Evolutionary conservation across 306 rosid genomes (phyloP).

Genomic region (Cucumis cinereus): DNA sequence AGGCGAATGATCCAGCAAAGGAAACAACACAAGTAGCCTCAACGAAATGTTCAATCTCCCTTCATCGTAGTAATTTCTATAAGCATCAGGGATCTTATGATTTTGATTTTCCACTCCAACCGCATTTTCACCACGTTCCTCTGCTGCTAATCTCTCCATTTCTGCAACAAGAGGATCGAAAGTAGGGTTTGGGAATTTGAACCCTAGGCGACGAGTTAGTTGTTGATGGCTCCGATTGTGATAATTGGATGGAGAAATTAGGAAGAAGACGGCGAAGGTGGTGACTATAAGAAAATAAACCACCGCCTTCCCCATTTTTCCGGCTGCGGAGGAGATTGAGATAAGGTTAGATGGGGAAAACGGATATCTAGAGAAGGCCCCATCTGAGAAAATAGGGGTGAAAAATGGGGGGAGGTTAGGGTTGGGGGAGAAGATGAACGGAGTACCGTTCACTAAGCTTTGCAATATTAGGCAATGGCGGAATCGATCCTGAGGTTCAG

Average conservation of each 20-base stretch:
- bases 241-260: slow-evolving; percentile 11
- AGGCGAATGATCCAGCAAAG: slow-evolving; percentile 46
- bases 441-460: neutral
- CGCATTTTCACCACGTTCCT: neutral
- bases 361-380: slow-evolving; percentile 12
- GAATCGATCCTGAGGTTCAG: neutral
- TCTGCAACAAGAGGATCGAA: slow-evolving; percentile 40
- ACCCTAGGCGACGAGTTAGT: slow-evolving; percentile 47
- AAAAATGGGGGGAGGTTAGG: neutral
- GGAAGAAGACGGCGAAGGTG: slow-evolving; percentile 34
- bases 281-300: slow-evolving; percentile 36
- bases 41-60: slow-evolving; percentile 47
- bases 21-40: slow-evolving; percentile 51
- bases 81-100: slow-evolving; percentile 6
- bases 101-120: neutral
- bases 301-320: slow-evolving; percentile 61
- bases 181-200: slow-evolving; percentile 8
- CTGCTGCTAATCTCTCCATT: slow-evolving; percentile 12
- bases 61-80: slow-evolving; percentile 16
- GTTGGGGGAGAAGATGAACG: neutral
- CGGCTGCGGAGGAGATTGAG: neutral
- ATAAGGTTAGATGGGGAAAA: slow-evolving; percentile 11
- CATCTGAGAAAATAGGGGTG: neutral
- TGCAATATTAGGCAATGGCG: neutral
- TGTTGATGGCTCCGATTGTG: neutral